phyloP scores from a whole-genome alignment of 2,329 filamentous ascomycete genomes.

The Neofusicoccum laricinum region DNA sequence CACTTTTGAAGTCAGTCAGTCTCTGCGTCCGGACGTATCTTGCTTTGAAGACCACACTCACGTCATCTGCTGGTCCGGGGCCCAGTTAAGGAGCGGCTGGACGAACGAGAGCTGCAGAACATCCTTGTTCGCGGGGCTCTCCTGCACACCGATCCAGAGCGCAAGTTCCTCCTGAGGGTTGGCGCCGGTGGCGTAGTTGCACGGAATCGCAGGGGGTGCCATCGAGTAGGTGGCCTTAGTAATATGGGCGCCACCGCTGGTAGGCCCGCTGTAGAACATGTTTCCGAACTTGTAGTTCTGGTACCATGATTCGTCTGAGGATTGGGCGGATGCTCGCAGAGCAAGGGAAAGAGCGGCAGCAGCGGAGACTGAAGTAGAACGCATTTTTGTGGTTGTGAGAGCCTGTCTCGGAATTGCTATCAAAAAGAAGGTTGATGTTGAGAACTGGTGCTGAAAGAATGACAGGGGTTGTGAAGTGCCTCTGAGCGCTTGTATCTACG shows the following conservation, averaged over 20 bases:
- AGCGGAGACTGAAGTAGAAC: slow-evolving; percentile 1
- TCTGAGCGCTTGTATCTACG: neutral
- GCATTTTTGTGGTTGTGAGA: neutral
- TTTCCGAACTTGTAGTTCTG: slow-evolving; percentile 18
- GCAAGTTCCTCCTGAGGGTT: neutral
- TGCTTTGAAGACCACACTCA: neutral
- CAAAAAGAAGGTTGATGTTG: neutral
- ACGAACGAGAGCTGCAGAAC: slow-evolving; percentile 17
- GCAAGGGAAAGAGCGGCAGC: slow-evolving; percentile 6
- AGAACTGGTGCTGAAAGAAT: neutral
- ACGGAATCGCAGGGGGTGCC: slow-evolving; percentile 5
- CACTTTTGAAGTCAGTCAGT: neutral
- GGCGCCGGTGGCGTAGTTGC: slow-evolving; percentile 2
- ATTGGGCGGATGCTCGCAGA: neutral
- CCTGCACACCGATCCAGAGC: slow-evolving; percentile 17
- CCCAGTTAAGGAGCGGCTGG: slow-evolving; percentile 17
- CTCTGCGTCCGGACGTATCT: neutral
- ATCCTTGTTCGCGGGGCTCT: slow-evolving; percentile 5
- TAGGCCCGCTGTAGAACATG: slow-evolving; percentile 18
- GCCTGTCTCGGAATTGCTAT: neutral
- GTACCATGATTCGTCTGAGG: slow-evolving; percentile 1
- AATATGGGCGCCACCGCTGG: slow-evolving; percentile 16
- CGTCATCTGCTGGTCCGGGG: slow-evolving; percentile 3
- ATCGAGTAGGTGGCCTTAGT: slow-evolving; percentile 19
- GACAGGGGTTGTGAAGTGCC: neutral